Percentiles rank a stretch among this genome's conserved stretches.
Conservation (phyloP, 192 early-diverging fungal genomes). For the Dissophora ornata region DNA sequence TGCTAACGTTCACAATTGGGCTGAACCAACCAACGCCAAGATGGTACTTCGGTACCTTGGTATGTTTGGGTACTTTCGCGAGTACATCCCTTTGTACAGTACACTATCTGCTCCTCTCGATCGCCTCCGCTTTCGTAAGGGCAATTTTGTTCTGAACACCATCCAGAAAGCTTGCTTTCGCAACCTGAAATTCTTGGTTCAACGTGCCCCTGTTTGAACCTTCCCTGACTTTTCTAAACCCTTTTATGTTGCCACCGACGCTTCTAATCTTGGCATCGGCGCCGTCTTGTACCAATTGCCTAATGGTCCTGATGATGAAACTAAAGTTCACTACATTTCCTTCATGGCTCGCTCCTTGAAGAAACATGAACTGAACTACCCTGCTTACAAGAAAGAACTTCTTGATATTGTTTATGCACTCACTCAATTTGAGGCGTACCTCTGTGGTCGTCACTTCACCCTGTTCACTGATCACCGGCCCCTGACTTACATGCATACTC, state of each 20-base stretch:
- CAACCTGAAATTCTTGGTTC: neutral
- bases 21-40: conserved; percentile 23
- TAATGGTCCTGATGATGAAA: neutral
- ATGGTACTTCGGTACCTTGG: conserved; percentile 24
- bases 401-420: too few species aligned
- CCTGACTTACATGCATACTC: conserved; percentile 34
- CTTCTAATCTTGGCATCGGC: conserved; percentile 28
- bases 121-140: neutral
- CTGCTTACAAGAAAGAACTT: conserved; percentile 41
- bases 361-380: conserved; percentile 28
- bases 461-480: conserved; percentile 53
- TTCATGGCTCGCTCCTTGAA: conserved; percentile 35
- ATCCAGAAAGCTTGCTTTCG: conserved; percentile 3
- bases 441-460: conserved; percentile 46
- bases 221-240: conserved; percentile 33
- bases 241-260: conserved; percentile 50
- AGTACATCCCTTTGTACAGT: conserved; percentile 23
- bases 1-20: conserved; percentile 20
- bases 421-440: too few species aligned
- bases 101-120: conserved; percentile 37
- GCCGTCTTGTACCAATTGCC: conserved; percentile 41
- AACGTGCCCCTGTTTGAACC: conserved; percentile 13
- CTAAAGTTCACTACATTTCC: conserved; percentile 17
- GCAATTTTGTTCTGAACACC: neutral
- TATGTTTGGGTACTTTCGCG: conserved; percentile 35